phyloP scores from a whole-genome alignment of 441 rosid genomes.

The Erodium moschatum region DNA sequence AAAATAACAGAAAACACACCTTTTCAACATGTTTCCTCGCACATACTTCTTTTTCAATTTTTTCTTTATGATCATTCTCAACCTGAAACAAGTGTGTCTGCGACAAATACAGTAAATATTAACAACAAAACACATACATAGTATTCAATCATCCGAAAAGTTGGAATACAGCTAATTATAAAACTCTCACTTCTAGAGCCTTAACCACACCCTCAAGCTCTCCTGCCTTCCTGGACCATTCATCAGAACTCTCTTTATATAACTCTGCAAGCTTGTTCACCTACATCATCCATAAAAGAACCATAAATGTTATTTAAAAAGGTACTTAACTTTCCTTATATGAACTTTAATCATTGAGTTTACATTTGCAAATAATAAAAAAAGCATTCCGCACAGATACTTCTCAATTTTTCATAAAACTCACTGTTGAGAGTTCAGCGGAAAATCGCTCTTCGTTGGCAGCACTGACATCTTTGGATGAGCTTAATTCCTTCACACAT shows the following conservation, averaged over 20 bases:
- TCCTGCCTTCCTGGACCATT: constrained; percentile 84
- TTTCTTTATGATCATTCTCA: constrained; percentile 60
- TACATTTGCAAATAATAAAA: background rate
- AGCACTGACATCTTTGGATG: constrained; percentile 56
- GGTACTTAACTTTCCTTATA: background rate
- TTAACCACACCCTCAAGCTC: constrained; percentile 96
- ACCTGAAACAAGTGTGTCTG: constrained; percentile 69
- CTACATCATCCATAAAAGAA: constrained; percentile 28
- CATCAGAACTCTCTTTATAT: constrained; percentile 84
- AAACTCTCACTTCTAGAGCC: constrained; percentile 69
- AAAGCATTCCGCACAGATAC: background rate
- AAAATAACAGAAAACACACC: constrained; percentile 35
- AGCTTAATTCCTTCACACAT: constrained; percentile 55
- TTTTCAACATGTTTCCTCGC: constrained; percentile 51
- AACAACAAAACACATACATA: constrained; percentile 13
- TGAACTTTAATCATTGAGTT: background rate
- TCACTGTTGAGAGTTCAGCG: constrained; percentile 78
- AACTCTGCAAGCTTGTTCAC: constrained; percentile 78
- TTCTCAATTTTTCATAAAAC: constrained; percentile 19
- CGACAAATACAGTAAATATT: constrained; percentile 26
- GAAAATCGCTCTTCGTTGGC: constrained; percentile 56
- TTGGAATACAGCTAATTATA: constrained; percentile 13
- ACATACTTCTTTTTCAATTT: constrained; percentile 63
- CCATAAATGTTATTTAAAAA: background rate
- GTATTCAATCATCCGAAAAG: constrained; percentile 1